Evolutionary conservation across 1,139 yeast species (phyloP).

Genomic region (Suhomyces terraborum): DNA sequence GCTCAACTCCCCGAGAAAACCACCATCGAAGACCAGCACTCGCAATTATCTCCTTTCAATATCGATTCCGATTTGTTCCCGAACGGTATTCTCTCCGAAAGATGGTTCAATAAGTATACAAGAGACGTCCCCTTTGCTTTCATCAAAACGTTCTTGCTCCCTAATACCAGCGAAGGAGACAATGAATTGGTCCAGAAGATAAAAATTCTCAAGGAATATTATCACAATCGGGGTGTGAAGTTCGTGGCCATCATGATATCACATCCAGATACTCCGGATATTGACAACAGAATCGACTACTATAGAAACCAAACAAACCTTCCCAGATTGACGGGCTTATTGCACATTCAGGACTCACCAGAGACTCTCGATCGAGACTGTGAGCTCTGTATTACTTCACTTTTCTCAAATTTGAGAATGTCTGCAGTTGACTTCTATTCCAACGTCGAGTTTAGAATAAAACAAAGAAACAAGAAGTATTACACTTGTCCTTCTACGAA

Average conservation of each 20-base stretch:
- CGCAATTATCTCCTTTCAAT: constrained; percentile 42
- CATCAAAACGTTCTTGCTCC: constrained; percentile 26
- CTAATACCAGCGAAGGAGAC: constrained; percentile 19
- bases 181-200: constrained; percentile 24
- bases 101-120: constrained; percentile 43
- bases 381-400: constrained; percentile 31
- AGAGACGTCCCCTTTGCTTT: constrained; percentile 38
- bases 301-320: constrained; percentile 35
- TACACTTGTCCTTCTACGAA: constrained; percentile 36
- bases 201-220: constrained; percentile 21
- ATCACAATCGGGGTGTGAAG: constrained; percentile 24
- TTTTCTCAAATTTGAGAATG: constrained; percentile 34
- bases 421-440: constrained; percentile 40
- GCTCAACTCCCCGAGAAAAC: constrained; percentile 5
- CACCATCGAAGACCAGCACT: constrained; percentile 23
- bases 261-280: constrained; percentile 16
- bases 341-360: constrained; percentile 24
- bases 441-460: constrained; percentile 34
- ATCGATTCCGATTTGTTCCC: constrained; percentile 41
- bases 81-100: constrained; percentile 40
- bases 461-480: constrained; percentile 41
- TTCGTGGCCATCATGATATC: constrained; percentile 35
- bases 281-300: constrained; percentile 25
- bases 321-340: constrained; percentile 33
- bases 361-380: constrained; percentile 27